Evolutionary conservation across 352 stramenopile species (phyloP).

Genomic region (Phytophthora fragariae): DNA sequence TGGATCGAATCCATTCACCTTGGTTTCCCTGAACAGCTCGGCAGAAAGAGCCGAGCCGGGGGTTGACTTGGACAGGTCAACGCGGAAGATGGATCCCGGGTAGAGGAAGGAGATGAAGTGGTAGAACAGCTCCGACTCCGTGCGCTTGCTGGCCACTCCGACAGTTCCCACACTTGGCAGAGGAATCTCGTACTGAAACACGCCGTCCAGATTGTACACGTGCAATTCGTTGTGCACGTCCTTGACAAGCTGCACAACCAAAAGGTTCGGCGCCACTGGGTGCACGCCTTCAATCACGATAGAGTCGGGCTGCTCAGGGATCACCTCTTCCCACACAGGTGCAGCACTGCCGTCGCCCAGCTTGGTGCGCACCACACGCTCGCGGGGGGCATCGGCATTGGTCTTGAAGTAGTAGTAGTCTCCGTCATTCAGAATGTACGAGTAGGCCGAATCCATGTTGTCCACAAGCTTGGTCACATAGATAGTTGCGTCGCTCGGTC

Average conservation of each 20-base stretch:
- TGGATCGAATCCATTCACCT: constrained; percentile 85
- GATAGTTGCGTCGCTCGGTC: constrained; percentile 42
- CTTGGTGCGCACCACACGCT: constrained; percentile 77
- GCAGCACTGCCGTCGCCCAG: constrained; percentile 34
- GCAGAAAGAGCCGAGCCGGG: constrained; percentile 32
- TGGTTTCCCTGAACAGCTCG: constrained; percentile 78
- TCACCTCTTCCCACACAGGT: constrained; percentile 78
- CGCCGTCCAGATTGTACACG: constrained; percentile 78
- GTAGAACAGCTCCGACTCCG: constrained; percentile 88
- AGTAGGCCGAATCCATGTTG: constrained; percentile 86
- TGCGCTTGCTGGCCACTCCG: constrained; percentile 71
- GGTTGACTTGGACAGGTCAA: constrained; percentile 53
- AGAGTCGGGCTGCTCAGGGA: constrained; percentile 75
- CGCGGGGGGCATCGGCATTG: constrained; percentile 82
- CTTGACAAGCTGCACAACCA: constrained; percentile 85
- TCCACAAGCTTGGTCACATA: constrained; percentile 84
- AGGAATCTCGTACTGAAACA: constrained; percentile 79
- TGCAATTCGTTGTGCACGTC: constrained; percentile 85
- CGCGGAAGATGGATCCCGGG: constrained; percentile 80
- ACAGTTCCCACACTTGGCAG: constrained; percentile 77
- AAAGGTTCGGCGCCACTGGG: constrained; percentile 66
- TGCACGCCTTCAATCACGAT: constrained; percentile 83
- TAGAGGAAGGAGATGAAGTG: constrained; percentile 91
- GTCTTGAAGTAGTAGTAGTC: constrained; percentile 89
- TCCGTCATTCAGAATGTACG: constrained; percentile 91